phyloP scores from a whole-genome alignment of 768 basidiomycete species.

The Cystofilobasidium bisporidii region DNA sequence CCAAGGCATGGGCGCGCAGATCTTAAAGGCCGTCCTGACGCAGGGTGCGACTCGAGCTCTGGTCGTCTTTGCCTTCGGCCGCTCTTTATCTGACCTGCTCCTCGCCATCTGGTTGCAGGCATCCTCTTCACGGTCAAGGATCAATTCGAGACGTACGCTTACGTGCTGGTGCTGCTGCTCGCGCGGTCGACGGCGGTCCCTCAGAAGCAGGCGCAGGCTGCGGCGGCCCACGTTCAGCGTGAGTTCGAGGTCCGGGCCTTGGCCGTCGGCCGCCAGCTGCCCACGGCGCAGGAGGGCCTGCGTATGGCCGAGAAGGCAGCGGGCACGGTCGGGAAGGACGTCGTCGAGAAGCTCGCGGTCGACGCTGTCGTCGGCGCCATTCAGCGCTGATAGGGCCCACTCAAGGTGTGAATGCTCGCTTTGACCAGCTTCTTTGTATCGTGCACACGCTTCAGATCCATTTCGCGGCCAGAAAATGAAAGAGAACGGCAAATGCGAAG shows the following conservation, averaged over 20 bases:
- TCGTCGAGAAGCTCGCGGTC: conserved; percentile 19
- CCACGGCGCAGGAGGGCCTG: conserved; percentile 4
- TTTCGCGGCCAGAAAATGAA: no score
- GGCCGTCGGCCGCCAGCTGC: neutral
- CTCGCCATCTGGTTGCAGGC: conserved; percentile 30
- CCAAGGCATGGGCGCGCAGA: conserved; percentile 96
- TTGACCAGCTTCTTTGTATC: no score
- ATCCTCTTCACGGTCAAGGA: conserved; percentile 96
- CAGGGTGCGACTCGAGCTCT: conserved; percentile 51
- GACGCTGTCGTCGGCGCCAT: neutral
- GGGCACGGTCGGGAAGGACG: conserved; percentile 13
- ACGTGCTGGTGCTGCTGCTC: conserved; percentile 45
- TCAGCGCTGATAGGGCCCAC: neutral
- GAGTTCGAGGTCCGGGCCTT: neutral
- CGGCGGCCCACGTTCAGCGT: neutral
- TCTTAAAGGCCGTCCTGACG: conserved; percentile 85
- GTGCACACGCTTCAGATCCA: neutral
- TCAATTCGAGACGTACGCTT: conserved; percentile 82
- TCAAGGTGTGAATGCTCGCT: no score
- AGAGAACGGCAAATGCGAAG: no score
- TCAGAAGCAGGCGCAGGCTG: neutral
- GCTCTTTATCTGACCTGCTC: neutral
- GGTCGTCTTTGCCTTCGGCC: neutral
- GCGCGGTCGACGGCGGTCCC: neutral
- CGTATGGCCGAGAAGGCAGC: neutral